Base-by-base conservation (phyloP, 305 asterid genomes). In the Petunia hybrid region DNA sequence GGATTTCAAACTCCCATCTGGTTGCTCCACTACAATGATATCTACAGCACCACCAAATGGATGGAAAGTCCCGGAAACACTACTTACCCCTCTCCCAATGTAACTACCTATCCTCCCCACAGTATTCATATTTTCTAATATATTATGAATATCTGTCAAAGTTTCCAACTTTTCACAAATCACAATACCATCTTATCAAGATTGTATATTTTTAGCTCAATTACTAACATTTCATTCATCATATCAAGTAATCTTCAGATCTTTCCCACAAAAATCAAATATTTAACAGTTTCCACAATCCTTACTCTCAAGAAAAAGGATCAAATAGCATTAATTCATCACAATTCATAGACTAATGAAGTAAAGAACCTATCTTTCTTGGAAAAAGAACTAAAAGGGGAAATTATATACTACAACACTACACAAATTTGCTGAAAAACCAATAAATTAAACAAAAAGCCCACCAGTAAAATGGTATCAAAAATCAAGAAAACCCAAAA, bases 41-140 rank as follows among this genome's bases (percentile, higher is more conserved):
- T 96, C 99, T 6, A 96, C 98, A 61, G 99, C 98, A 61, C 99
- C 99, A 67, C 99, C 98, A 86, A 96, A 96, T 5, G 99, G 99
- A 81, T 96, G 99, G 83, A 96, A 94, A 10, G 99, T 93, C 31
- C 94, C 98, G 5, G 99, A 94, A 9, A 93, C 98, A 36, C 93
- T 87, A 63, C 86, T 84, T 38, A 91, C 98, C 39, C 99, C 87
- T 81, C 79, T 91, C 80, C 93, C 87, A 5, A 95, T 91, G 83
- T 90, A 94, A 89, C 97, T 88, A 77, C 99, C 97, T 80, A 95
- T 38, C 83, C 82, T 91, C 88, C 98, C 97, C 82, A 95, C 97
- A 84, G 97, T 95, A 84, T 92, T 89, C 99, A 94, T 96, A 85
- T 89, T 88, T 57, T 68, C 63, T 71, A 76, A 65, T 86, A 65